Evolutionary conservation across 495 filamentous ascomycete genomes (phyloP), one percentile per base, ranked within the genome.

Genomic region (Penicillium cataractarum): DNA sequence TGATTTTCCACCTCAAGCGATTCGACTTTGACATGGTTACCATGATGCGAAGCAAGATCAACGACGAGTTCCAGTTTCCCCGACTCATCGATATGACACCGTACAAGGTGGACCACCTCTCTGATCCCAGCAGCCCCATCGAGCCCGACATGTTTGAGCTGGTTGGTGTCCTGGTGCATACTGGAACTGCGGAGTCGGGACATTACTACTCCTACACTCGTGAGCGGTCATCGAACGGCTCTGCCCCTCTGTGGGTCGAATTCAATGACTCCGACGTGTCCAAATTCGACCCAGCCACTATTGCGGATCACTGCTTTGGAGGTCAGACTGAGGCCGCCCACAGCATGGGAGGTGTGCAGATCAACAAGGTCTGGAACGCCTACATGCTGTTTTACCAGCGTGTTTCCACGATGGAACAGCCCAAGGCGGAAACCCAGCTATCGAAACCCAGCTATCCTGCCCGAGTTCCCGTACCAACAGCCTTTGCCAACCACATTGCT

Each of bases 341-440:
- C 65, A 53, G 68, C 19, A 72, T 75, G 55, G 74, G 74, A 29
- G 69, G 75, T 68, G 63, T 84, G 67, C 77, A 74, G 0, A 77
- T 76, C 56, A 84, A 86, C 56, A 96, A 95, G 71, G 80, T 82
- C 8, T 93, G 88, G 78, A 96, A 90, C 74, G 95, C 93, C 19
- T 99, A 99, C 69, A 97, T 98, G 92, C 82, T 99, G 40, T 97
- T 99, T 76, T 99, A 98, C 70, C 90, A 97, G 71, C 85, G 95
- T 59, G 87, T 89, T 5, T 87, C 89, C 2, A 86, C 84, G 13
- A 80, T 92, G 58, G 80, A 84, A 5, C 61, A 69, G 7, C 68
- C 71, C 15, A 69, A 66, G 33, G 54, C 67, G 21, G 44, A 51
- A 12, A 74, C 76, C 56, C 69, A 72, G 56, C 74, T 73, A 5